These are phyloP conservation scores for Macaranga tanarius DNA, from an alignment of 441 rosid genomes.

Conservation along the genomic window DNA sequence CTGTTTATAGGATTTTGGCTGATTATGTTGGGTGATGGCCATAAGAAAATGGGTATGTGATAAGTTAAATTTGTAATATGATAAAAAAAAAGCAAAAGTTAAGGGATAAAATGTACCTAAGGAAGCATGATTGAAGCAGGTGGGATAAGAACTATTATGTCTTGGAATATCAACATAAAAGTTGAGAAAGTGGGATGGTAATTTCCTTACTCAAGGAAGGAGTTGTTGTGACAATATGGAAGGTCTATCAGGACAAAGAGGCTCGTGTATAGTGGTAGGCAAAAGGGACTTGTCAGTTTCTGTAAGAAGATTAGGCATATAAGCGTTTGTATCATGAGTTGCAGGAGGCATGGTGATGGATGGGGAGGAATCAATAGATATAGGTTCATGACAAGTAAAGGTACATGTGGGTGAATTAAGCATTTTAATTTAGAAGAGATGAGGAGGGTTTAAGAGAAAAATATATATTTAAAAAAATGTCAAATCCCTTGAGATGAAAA, in stretches of 20 bases:
- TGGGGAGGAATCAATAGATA: no score
- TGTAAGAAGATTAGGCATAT: no score
- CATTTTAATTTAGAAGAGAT: not conserved
- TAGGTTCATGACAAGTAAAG: not conserved
- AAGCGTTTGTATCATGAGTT: no score
- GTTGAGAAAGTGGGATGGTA: no score
- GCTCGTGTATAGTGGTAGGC: not conserved
- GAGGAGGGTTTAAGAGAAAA: not conserved
- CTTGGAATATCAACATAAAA: not conserved
- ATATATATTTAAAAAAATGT: not conserved
- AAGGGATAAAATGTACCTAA: not conserved
- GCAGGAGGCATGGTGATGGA: not conserved
- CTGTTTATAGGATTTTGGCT: no score
- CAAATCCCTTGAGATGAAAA: not conserved
- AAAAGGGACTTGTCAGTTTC: no score
- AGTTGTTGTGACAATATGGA: not conserved
- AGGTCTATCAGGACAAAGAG: no score
- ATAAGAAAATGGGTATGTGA: no score
- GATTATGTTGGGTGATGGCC: no score
- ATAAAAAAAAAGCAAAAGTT: not conserved
- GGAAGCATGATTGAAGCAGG: not conserved
- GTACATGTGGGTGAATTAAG: not conserved
- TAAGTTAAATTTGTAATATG: no score
- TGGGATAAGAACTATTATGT: not conserved
- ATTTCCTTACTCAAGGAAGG: not conserved